These are phyloP conservation scores for Orbilia ellipsospora DNA, from an alignment of 2,329 filamentous ascomycete species.

Conservation along the genomic window DNA sequence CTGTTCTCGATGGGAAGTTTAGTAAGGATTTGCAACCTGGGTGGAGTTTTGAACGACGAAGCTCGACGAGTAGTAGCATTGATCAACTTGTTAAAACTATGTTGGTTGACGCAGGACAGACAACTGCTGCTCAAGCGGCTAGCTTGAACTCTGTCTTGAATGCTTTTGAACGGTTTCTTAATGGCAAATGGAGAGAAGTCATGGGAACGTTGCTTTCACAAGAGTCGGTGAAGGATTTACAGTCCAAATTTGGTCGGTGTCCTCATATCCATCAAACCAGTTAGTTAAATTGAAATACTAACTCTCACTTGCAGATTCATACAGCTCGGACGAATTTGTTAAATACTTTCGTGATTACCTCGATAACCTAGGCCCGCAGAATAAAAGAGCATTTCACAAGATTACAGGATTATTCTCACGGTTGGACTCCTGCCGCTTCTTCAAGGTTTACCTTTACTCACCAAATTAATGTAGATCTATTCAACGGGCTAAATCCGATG, in stretches of 20 bases:
- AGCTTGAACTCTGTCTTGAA: slow-evolving; percentile 80
- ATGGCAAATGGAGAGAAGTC: slow-evolving; percentile 85
- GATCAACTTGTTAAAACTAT: slow-evolving; percentile 56
- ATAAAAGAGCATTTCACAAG: slow-evolving; percentile 78
- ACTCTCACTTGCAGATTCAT: slow-evolving; percentile 65
- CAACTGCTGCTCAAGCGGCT: slow-evolving; percentile 60
- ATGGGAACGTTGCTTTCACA: slow-evolving; percentile 85
- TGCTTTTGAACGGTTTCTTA: slow-evolving; percentile 92
- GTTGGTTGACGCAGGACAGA: slow-evolving; percentile 53
- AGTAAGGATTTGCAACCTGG: slow-evolving; percentile 55
- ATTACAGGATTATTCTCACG: slow-evolving; percentile 78
- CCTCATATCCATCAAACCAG: slow-evolving; percentile 71
- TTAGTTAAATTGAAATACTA: slow-evolving; percentile 61
- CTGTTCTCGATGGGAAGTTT: slow-evolving; percentile 56
- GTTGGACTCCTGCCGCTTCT: background rate
- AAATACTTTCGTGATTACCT: slow-evolving; percentile 69
- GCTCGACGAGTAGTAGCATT: slow-evolving; percentile 56
- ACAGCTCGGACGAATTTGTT: slow-evolving; percentile 65
- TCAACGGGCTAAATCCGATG: slow-evolving; percentile 31
- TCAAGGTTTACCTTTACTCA: background rate
- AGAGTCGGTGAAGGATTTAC: slow-evolving; percentile 77
- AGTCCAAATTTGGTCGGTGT: slow-evolving; percentile 73
- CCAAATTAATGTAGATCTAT: slow-evolving; percentile 19
- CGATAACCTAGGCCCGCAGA: slow-evolving; percentile 63
- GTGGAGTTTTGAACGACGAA: slow-evolving; percentile 43